Evolutionary conservation across 2,329 filamentous ascomycete genomes (phyloP).

Genomic region (Ophiostoma australiae): DNA sequence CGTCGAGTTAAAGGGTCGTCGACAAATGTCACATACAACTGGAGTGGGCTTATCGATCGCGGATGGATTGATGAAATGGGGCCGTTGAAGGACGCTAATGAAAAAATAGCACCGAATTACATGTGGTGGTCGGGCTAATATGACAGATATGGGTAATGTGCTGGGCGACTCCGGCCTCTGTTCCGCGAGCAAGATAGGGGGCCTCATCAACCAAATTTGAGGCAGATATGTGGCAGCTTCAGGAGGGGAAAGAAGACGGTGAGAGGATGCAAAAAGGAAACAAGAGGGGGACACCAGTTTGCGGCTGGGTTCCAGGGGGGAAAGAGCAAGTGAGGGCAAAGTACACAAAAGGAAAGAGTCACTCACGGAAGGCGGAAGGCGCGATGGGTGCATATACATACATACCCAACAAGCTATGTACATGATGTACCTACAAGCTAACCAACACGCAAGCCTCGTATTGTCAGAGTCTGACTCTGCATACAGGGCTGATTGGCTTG

Average conservation of each 20-base stretch:
- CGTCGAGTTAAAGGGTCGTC: slow-evolving; percentile 4
- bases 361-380: background rate
- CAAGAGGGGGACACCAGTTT: background rate
- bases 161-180: background rate
- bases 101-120: slow-evolving; percentile 16
- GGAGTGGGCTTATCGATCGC: slow-evolving; percentile 19
- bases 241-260: slow-evolving; percentile 1
- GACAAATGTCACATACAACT: background rate
- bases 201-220: background rate
- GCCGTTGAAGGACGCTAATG: slow-evolving; percentile 16
- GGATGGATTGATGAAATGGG: slow-evolving; percentile 16
- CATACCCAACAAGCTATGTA: background rate
- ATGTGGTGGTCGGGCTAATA: slow-evolving; percentile 11
- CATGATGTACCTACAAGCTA: background rate
- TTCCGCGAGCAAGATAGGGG: slow-evolving; percentile 8
- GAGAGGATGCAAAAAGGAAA: slow-evolving; percentile 4
- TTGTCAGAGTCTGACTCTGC: background rate
- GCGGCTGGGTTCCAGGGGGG: background rate
- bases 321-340: background rate
- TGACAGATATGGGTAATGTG: slow-evolving; percentile 1
- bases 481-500: background rate
- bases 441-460: background rate
- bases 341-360: slow-evolving; percentile 1
- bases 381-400: slow-evolving; percentile 5
- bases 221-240: background rate